Conservation (phyloP, 2,329 filamentous ascomycete species). For the Monosporascus sp. region DNA sequence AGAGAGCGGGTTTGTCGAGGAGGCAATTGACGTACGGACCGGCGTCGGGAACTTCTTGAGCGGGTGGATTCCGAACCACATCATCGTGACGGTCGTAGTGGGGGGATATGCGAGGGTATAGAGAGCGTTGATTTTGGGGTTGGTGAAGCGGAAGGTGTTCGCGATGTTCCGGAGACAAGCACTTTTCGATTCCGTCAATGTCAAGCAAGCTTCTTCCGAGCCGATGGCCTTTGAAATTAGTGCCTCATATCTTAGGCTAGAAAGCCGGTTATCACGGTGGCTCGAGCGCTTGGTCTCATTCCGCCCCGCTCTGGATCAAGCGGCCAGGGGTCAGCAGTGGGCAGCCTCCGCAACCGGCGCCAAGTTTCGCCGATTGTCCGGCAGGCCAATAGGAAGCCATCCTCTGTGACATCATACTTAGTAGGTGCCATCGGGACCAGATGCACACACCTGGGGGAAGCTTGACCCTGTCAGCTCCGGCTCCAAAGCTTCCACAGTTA, state of each 20-base stretch:
- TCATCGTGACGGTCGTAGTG: slow-evolving; percentile 55
- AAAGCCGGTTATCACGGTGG: background rate
- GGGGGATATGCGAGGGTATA: slow-evolving; percentile 25
- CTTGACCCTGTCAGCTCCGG: too few relatives aligned
- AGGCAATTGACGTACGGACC: slow-evolving; percentile 59
- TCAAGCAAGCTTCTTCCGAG: background rate
- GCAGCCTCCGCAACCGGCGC: background rate
- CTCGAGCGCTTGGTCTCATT: background rate
- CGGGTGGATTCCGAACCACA: slow-evolving; percentile 60
- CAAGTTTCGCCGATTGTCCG: background rate
- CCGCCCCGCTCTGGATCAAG: too few relatives aligned
- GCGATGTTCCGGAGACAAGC: slow-evolving; percentile 18
- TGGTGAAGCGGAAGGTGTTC: slow-evolving; percentile 19
- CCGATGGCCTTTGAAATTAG: background rate
- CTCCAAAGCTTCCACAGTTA: too few relatives aligned
- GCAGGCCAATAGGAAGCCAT: background rate
- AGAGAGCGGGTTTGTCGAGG: slow-evolving; percentile 4
- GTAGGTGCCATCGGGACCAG: background rate
- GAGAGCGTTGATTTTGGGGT: slow-evolving; percentile 25
- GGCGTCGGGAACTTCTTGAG: slow-evolving; percentile 78
- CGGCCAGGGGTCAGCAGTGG: background rate
- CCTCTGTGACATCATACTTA: background rate
- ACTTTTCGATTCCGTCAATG: slow-evolving; percentile 18
- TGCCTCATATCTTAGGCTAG: background rate
- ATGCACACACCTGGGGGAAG: too few relatives aligned